Conservation (phyloP, 2,329 filamentous ascomycete species). For the Aquanectria penicillioides region DNA sequence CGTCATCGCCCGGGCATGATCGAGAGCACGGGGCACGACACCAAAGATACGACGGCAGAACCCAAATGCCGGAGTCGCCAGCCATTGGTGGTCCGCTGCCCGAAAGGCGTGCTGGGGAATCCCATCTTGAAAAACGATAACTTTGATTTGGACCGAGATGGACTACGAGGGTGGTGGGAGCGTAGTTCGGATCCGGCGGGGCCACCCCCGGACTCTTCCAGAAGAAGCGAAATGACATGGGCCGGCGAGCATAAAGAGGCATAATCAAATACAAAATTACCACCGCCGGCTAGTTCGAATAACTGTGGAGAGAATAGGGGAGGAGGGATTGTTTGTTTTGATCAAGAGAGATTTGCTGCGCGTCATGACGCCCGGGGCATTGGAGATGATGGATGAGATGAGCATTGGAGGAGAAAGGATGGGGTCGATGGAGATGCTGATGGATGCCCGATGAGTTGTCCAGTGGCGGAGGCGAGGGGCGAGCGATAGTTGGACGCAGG, state of each 20-base stretch:
- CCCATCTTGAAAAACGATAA: conserved; percentile 29
- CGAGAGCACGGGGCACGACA: conserved; percentile 38
- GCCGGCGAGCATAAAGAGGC: conserved; percentile 40
- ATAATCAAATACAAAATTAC: conserved; percentile 44
- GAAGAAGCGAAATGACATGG: conserved; percentile 46
- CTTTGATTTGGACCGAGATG: conserved; percentile 35
- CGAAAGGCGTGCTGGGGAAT: conserved; percentile 22
- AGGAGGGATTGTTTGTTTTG: conserved; percentile 45
- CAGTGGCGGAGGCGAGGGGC: conserved; percentile 19
- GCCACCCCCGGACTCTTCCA: conserved; percentile 41
- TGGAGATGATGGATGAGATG: conserved; percentile 22
- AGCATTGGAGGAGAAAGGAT: conserved; percentile 21
- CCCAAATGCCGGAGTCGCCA: conserved; percentile 27
- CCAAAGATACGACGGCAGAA: conserved; percentile 24
- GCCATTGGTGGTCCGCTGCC: conserved; percentile 33
- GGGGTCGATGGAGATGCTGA: conserved; percentile 21
- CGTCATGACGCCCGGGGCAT: conserved; percentile 36
- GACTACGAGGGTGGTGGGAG: conserved; percentile 28
- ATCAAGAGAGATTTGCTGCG: conserved; percentile 41
- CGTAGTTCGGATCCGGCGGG: conserved; percentile 32
- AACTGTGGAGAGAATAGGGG: conserved; percentile 39
- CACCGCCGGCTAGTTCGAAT: conserved; percentile 34
- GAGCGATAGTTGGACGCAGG: conserved; percentile 15
- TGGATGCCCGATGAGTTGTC: conserved; percentile 32
- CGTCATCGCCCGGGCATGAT: conserved; percentile 23